These are phyloP conservation scores for Penicillium sp. DNA, from an alignment of 2,329 filamentous ascomycete genomes.

Conservation along the genomic window DNA sequence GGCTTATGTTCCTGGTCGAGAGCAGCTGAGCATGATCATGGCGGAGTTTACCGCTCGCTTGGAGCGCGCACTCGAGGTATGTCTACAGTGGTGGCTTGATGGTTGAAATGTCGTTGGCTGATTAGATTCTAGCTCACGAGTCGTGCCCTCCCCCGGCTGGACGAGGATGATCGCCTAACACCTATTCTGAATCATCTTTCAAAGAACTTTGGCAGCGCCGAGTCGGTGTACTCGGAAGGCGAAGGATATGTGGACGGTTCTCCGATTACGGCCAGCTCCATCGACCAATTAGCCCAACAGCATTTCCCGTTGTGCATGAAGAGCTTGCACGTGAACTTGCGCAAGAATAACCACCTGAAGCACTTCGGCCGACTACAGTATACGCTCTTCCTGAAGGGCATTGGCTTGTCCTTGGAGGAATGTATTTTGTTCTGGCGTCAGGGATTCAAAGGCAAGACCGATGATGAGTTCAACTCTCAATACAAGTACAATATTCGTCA, in stretches of 20 bases:
- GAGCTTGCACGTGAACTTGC: conserved; percentile 79
- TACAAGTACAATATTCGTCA: conserved; percentile 98
- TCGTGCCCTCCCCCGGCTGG: conserved; percentile 84
- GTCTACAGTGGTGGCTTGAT: conserved; percentile 22
- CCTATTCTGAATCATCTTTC: conserved; percentile 79
- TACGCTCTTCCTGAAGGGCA: conserved; percentile 92
- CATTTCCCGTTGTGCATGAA: conserved; percentile 95
- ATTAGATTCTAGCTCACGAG: conserved; percentile 65
- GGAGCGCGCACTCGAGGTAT: conserved; percentile 78
- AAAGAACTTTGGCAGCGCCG: conserved; percentile 91
- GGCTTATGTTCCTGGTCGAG: conserved; percentile 83
- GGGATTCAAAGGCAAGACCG: conserved; percentile 79
- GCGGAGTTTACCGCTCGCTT: conserved; percentile 79
- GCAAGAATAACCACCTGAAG: conserved; percentile 86
- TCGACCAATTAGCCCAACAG: conserved; percentile 72
- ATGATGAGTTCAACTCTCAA: conserved; percentile 95
- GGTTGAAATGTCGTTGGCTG: conserved; percentile 13
- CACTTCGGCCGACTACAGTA: conserved; percentile 93
- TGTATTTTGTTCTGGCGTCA: conserved; percentile 88
- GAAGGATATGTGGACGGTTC: conserved; percentile 65
- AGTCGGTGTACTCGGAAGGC: conserved; percentile 71
- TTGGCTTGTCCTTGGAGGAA: conserved; percentile 89
- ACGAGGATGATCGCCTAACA: conserved; percentile 89
- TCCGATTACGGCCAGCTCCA: conserved; percentile 71
- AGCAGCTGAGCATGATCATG: conserved; percentile 85